Evolutionary conservation across 2,329 filamentous ascomycete genomes (phyloP), one percentile per base, ranked within the genome.

Genomic region (Cyphellophora europaea): DNA sequence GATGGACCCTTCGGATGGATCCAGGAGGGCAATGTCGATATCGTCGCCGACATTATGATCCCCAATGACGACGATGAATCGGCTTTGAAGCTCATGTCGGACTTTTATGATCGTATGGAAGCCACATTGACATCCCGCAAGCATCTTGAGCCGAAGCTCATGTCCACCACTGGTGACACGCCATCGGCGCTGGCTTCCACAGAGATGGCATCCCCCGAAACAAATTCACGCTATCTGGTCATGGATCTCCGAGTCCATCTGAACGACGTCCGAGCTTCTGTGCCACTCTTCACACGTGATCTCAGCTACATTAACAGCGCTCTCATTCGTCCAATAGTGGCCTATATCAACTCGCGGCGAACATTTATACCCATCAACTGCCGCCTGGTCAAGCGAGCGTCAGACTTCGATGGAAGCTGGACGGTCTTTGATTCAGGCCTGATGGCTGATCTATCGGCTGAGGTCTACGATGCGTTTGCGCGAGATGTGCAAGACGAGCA

Each of bases 1-100:
- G 79, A 91, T 42, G 91, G 91, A 0, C 88, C 89, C 0, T 95
- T 98, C 57, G 88, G 86, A 3, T 98, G 91, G 91, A 98, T 98
- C 35, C 83, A 93, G 47, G 86, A 96, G 60, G 91, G 91, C 19
- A 93, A 91, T 43, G 87, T 98, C 27, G 91, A 98, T 54, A 94
- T 98, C 42, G 79, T 96, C 11, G 83, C 91, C 5, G 91, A 98
- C 52, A 79, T 98, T 45, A 89, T 94, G 77, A 84, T 98, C 42
- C 91, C 91, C 1, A 77, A 78, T 19, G 91, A 96, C 36, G 76
- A 77, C 27, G 84, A 93, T 40, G 87, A 89, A 43, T 84, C 88
- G 44, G 79, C 98, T 37, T 82, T 81, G 15, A 95, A 95, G 56
- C 87, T 95, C 30, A 83, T 98, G 73, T 80, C 82, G n/a, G 88